Evolutionary conservation across 169 alveolate genomes (phyloP).

Genomic region (Plasmodium blacklocki): DNA sequence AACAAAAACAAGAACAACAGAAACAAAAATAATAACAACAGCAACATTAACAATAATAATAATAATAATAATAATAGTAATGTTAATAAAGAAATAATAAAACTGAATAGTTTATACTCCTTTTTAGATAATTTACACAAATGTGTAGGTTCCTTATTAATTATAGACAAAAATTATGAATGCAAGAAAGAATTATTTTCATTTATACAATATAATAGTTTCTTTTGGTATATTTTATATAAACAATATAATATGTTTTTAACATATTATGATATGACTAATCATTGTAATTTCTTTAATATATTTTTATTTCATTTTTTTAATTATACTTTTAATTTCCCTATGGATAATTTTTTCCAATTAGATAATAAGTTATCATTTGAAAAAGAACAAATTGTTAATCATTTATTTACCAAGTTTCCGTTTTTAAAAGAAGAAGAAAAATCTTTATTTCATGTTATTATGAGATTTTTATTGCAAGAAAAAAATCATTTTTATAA

Average conservation of each 20-base stretch:
- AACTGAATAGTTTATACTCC: conserved; percentile 20
- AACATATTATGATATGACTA: conserved; percentile 47
- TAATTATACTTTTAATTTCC: conserved; percentile 72
- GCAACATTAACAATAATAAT: too few species aligned
- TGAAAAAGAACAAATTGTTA: conserved; percentile 4
- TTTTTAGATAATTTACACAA: conserved; percentile 36
- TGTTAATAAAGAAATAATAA: conserved; percentile 18
- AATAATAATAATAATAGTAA: too few species aligned
- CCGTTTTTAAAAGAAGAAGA: conserved; percentile 45
- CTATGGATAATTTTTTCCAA: conserved; percentile 66
- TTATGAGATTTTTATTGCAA: conserved; percentile 49
- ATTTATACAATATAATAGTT: conserved; percentile 50
- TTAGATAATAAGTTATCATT: conserved; percentile 26
- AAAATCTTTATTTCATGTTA: conserved; percentile 17
- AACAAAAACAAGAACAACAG: too few species aligned
- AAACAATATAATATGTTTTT: conserved; percentile 63
- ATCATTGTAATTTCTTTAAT: conserved; percentile 54
- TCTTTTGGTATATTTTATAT: conserved; percentile 59
- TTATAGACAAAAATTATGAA: conserved; percentile 33
- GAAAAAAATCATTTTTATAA: conserved; percentile 62
- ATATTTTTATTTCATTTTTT: conserved; percentile 40
- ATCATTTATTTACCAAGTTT: conserved; percentile 14
- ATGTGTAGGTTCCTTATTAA: conserved; percentile 30
- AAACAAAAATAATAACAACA: too few species aligned
- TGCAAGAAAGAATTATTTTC: conserved; percentile 40